Conservation (phyloP, 495 filamentous ascomycete species). For the Choiromyces venosus region DNA sequence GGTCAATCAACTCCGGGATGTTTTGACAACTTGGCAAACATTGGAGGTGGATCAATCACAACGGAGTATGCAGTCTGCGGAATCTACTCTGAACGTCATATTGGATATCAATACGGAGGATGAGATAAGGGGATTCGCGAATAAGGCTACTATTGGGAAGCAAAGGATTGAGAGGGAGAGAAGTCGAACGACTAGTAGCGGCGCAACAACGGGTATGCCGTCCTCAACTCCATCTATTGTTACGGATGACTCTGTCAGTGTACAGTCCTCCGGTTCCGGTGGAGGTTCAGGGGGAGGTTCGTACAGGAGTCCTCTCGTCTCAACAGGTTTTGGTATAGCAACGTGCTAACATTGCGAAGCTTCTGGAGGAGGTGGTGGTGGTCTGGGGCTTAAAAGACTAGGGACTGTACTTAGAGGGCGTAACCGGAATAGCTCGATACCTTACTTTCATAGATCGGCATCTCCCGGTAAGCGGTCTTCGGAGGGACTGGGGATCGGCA, state of each 20-base stretch:
- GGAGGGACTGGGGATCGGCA: slow-evolving; percentile 22
- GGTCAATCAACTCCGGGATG: slow-evolving; percentile 85
- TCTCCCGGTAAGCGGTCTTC: slow-evolving; percentile 39
- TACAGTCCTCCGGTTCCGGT: slow-evolving; percentile 42
- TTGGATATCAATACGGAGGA: slow-evolving; percentile 81
- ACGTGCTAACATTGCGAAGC: slow-evolving; percentile 18
- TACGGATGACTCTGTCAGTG: slow-evolving; percentile 44
- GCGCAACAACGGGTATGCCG: slow-evolving; percentile 45
- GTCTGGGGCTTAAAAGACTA: slow-evolving; percentile 39
- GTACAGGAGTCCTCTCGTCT: slow-evolving; percentile 44
- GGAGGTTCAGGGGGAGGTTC: slow-evolving; percentile 45
- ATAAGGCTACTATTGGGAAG: slow-evolving; percentile 47
- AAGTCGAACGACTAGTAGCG: slow-evolving; percentile 47
- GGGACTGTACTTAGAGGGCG: slow-evolving; percentile 40
- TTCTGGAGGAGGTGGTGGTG: slow-evolving; percentile 15
- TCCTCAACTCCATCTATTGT: slow-evolving; percentile 41
- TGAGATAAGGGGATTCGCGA: slow-evolving; percentile 82
- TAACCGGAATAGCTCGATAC: slow-evolving; percentile 40
- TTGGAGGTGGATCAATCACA: slow-evolving; percentile 88
- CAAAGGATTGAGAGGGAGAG: slow-evolving; percentile 39
- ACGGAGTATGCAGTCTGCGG: slow-evolving; percentile 65
- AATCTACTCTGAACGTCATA: slow-evolving; percentile 74
- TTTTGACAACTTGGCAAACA: slow-evolving; percentile 86
- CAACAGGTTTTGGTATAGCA: slow-evolving; percentile 14
- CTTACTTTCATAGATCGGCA: slow-evolving; percentile 34